These are phyloP conservation scores for Plasmodium gallinaceum DNA, from an alignment of 169 alveolate species.

Conservation along the genomic window DNA sequence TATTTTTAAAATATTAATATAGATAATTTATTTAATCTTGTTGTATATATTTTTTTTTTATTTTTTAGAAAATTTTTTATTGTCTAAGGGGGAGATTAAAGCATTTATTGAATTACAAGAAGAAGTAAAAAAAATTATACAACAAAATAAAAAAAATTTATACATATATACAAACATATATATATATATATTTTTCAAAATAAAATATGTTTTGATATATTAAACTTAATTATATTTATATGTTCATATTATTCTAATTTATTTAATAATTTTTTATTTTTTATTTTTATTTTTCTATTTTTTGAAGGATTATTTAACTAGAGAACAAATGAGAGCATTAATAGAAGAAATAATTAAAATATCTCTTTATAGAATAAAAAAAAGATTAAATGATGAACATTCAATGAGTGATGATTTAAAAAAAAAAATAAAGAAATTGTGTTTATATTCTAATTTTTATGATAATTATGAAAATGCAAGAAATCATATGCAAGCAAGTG, in stretches of 20 bases:
- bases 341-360: slow-evolving; percentile 14
- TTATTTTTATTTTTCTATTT: neutral
- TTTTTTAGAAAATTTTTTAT: slow-evolving; percentile 24
- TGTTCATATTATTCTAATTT: neutral
- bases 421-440: slow-evolving; percentile 29
- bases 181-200: neutral
- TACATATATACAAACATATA: neutral
- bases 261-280: neutral
- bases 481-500: slow-evolving; percentile 37
- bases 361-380: slow-evolving; percentile 2
- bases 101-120: slow-evolving; percentile 40
- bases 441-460: slow-evolving; percentile 46
- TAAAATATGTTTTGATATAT: neutral
- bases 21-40: too few species aligned
- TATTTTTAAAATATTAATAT: too few species aligned
- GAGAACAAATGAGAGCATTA: neutral
- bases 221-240: neutral
- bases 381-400: neutral
- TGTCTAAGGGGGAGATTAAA: slow-evolving; percentile 4
- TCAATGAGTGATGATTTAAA: slow-evolving; percentile 12
- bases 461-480: slow-evolving; percentile 65
- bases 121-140: slow-evolving; percentile 4
- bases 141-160: neutral
- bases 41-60: too few species aligned
- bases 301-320: slow-evolving; percentile 28